phyloP scores from a whole-genome alignment of 169 alveolate species.

The Plasmodium cynomolgi region DNA sequence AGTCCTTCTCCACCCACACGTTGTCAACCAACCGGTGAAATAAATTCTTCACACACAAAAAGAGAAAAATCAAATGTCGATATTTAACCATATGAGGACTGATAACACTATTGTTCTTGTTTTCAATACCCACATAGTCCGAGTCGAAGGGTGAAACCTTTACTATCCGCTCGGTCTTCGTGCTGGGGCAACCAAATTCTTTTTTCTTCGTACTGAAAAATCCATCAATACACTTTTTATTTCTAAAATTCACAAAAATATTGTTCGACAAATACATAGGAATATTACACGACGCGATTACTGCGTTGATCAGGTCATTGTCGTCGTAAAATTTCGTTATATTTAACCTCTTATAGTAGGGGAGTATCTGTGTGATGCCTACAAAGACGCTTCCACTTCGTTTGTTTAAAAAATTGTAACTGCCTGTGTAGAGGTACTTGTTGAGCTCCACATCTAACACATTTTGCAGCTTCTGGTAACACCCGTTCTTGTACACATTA shows the following conservation, averaged over 20 bases:
- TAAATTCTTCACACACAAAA: slow-evolving; percentile 20
- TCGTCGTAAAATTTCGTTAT: slow-evolving; percentile 74
- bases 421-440: slow-evolving; percentile 59
- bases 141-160: slow-evolving; percentile 62
- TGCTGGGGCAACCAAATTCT: slow-evolving; percentile 76
- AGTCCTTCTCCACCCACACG: slow-evolving; percentile 57
- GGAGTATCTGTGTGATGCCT: slow-evolving; percentile 49
- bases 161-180: slow-evolving; percentile 76
- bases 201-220: slow-evolving; percentile 67
- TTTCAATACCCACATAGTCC: slow-evolving; percentile 67
- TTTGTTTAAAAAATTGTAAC: slow-evolving; percentile 69
- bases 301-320: slow-evolving; percentile 75
- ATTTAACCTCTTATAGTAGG: slow-evolving; percentile 57
- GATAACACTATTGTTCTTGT: slow-evolving; percentile 51
- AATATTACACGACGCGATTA: slow-evolving; percentile 82
- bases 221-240: slow-evolving; percentile 81
- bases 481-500: slow-evolving; percentile 69
- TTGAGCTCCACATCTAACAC: slow-evolving; percentile 40
- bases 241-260: slow-evolving; percentile 75
- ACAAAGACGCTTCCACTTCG: slow-evolving; percentile 78
- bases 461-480: slow-evolving; percentile 72
- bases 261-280: slow-evolving; percentile 78
- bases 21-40: slow-evolving; percentile 25
- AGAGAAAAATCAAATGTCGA: slow-evolving; percentile 25
- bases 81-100: slow-evolving; percentile 51